Evolutionary conservation across 371 early-diverging fungal genomes (phyloP).

Genomic region (Mortierella sp.): DNA sequence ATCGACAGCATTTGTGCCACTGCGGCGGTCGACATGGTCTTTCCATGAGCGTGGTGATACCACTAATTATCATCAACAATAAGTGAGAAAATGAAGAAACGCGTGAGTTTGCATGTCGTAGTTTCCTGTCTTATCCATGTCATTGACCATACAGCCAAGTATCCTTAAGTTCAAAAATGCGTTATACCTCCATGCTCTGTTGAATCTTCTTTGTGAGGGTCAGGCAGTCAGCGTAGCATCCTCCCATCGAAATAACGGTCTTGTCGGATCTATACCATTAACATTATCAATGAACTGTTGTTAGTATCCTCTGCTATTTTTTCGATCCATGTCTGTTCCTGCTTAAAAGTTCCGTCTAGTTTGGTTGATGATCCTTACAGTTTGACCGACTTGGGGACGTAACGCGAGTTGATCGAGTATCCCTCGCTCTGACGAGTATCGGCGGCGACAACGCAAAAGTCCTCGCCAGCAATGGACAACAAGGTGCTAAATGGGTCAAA

Average conservation of each 20-base stretch:
- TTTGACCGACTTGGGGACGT: slow-evolving; percentile 93
- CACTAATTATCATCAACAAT: slow-evolving; percentile 64
- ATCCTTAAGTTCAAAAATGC: not conserved
- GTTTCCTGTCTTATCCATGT: not conserved
- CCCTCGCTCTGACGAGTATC: slow-evolving; percentile 99
- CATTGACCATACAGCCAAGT: not conserved
- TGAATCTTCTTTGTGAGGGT: slow-evolving; percentile 89
- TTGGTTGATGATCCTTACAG: slow-evolving; percentile 63
- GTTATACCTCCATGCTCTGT: slow-evolving; percentile 89
- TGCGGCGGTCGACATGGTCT: slow-evolving; percentile 88
- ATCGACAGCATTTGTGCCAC: slow-evolving; percentile 97
- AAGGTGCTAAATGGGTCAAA: slow-evolving; percentile 70
- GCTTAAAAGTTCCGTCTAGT: no score
- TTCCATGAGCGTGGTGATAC: slow-evolving; percentile 95
- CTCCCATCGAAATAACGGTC: slow-evolving; percentile 91
- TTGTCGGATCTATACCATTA: slow-evolving; percentile 75
- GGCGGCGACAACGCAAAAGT: slow-evolving; percentile 96
- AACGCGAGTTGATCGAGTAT: slow-evolving; percentile 96
- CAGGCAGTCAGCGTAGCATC: slow-evolving; percentile 96
- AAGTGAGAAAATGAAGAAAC: not conserved
- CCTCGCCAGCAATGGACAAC: slow-evolving; percentile 95
- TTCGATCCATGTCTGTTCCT: not conserved
- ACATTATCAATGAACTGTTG: not conserved
- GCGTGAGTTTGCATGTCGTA: not conserved
- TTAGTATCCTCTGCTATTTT: not conserved